A percentile compares a stretch with the other conserved stretches of the same genome.
phyloP scores from a whole-genome alignment of 2,329 filamentous ascomycete species.

The Tothia fuscella region DNA sequence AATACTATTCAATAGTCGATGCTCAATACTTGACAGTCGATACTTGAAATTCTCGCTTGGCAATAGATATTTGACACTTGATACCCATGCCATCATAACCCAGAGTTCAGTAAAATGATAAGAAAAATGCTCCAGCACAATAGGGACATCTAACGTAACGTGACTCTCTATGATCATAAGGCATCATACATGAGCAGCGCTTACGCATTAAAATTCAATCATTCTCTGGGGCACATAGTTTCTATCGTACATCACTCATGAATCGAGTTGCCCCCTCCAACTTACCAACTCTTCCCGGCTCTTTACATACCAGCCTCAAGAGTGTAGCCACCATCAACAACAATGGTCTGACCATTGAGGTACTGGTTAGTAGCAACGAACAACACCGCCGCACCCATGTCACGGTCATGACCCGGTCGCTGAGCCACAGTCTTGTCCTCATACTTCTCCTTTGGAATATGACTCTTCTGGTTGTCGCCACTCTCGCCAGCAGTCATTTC shows the following conservation, averaged over 20 bases:
- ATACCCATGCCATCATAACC: too few species aligned
- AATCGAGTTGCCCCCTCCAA: too few species aligned
- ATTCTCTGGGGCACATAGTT: neutral
- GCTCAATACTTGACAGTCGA: too few species aligned
- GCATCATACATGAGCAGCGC: neutral
- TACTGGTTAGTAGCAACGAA: conserved; percentile 41
- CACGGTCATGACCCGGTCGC: conserved; percentile 44
- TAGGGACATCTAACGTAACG: neutral
- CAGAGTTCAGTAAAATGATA: too few species aligned
- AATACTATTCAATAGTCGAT: too few species aligned
- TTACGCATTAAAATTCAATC: neutral
- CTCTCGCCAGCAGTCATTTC: conserved; percentile 45
- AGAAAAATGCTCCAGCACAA: neutral
- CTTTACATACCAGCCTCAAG: conserved; percentile 9
- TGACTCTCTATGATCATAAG: neutral
- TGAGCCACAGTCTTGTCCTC: conserved; percentile 36
- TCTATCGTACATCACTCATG: too few species aligned
- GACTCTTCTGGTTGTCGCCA: conserved; percentile 41
- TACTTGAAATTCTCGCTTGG: too few species aligned
- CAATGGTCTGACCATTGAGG: conserved; percentile 37
- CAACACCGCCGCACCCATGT: conserved; percentile 46
- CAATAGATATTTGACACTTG: too few species aligned
- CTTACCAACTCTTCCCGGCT: too few species aligned
- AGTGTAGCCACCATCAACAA: conserved; percentile 43
- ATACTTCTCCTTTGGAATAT: conserved; percentile 41